phyloP scores from a whole-genome alignment of 2,329 filamentous ascomycete species.

The Microcyclosporella mali region DNA sequence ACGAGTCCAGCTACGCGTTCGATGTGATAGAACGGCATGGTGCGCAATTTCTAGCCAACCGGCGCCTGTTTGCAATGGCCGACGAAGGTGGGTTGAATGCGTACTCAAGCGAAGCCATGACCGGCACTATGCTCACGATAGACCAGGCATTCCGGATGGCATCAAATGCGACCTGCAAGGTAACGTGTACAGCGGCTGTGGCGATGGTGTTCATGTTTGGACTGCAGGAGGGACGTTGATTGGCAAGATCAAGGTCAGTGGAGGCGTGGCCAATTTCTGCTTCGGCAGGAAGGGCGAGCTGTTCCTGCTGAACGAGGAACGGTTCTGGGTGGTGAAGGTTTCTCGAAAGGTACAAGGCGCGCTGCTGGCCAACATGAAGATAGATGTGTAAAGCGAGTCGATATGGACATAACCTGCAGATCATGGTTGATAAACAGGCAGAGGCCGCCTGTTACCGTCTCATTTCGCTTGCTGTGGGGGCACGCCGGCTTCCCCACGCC shows the following conservation, averaged over 20 bases:
- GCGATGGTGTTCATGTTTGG: constrained; percentile 53
- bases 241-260: constrained; percentile 52
- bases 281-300: constrained; percentile 25
- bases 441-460: constrained; percentile 1
- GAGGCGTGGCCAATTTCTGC: constrained; percentile 30
- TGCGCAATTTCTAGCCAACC: constrained; percentile 22
- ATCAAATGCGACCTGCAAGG: constrained; percentile 49
- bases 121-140: not conserved
- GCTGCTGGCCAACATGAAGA: constrained; percentile 24
- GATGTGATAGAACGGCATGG: constrained; percentile 26
- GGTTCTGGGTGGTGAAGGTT: constrained; percentile 22
- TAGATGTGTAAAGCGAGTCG: constrained; percentile 20
- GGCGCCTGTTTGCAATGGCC: constrained; percentile 26
- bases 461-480: not conserved
- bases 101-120: not conserved
- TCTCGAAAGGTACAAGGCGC: constrained; percentile 18
- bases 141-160: constrained; percentile 53
- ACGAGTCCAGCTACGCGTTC: constrained; percentile 22
- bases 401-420: no score
- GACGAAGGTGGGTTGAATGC: constrained; percentile 16
- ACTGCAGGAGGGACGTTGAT: constrained; percentile 45
- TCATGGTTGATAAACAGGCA: not conserved
- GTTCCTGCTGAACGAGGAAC: constrained; percentile 23
- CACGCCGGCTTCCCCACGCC: not conserved
- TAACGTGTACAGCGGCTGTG: constrained; percentile 52